Conservation (phyloP, 2,329 filamentous ascomycete genomes). For the Rachicladosporium sp. region DNA sequence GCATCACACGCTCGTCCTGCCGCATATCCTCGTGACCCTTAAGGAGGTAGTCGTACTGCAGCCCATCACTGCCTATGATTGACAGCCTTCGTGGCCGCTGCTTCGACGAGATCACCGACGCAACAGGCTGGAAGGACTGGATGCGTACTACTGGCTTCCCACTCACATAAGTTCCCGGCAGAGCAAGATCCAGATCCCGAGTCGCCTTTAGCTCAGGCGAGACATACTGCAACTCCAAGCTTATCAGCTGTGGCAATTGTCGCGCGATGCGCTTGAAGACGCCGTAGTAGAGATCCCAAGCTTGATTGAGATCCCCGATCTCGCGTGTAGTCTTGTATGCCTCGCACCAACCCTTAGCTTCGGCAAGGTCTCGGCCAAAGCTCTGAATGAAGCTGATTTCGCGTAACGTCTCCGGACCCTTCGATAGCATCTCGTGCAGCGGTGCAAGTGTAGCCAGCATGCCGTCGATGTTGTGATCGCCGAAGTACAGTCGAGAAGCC, state of each 20-base stretch:
- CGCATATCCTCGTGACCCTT: slow-evolving; percentile 99
- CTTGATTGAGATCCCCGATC: slow-evolving; percentile 87
- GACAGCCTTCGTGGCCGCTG: slow-evolving; percentile 86
- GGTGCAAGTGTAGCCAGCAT: slow-evolving; percentile 91
- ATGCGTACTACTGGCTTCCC: slow-evolving; percentile 71
- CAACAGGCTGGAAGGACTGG: slow-evolving; percentile 75
- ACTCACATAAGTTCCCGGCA: slow-evolving; percentile 89
- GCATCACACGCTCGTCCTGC: slow-evolving; percentile 98
- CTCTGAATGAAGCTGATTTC: slow-evolving; percentile 97
- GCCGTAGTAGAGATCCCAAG: slow-evolving; percentile 98
- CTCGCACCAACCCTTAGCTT: slow-evolving; percentile 91
- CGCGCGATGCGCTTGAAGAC: slow-evolving; percentile 92
- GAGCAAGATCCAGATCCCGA: slow-evolving; percentile 76
- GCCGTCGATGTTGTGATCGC: slow-evolving; percentile 91
- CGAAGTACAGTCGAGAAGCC: slow-evolving; percentile 91
- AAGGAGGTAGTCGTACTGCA: slow-evolving; percentile 73
- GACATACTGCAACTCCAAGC: slow-evolving; percentile 88
- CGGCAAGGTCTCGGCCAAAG: slow-evolving; percentile 86
- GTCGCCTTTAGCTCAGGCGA: slow-evolving; percentile 84
- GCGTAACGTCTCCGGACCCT: slow-evolving; percentile 79
- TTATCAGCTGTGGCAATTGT: slow-evolving; percentile 84
- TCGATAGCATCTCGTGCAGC: slow-evolving; percentile 80
- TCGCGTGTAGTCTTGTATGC: slow-evolving; percentile 83
- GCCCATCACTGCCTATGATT: slow-evolving; percentile 78
- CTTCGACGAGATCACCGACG: slow-evolving; percentile 91